Base-by-base conservation (phyloP, 1,284 basidiomycete genomes). In the Pulchroboletus neoregius region DNA sequence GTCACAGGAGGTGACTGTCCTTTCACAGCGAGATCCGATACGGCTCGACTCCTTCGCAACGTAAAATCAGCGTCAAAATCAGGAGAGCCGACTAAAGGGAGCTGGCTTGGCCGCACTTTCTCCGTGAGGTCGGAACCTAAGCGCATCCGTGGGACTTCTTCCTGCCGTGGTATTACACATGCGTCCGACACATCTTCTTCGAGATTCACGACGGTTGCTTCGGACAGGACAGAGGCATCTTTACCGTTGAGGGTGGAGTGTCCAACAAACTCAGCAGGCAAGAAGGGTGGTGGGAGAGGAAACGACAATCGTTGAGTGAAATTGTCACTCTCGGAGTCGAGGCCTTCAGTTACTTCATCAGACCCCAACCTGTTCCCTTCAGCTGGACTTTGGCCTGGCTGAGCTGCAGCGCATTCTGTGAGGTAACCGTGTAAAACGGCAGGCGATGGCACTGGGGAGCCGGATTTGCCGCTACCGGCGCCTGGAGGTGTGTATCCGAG, bases 11-110 rank as follows among this genome's bases (percentile, higher is more conserved):
- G 35, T 20, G 53, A 49, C 26, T 24, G 43, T 15, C 51, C 57
- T 49, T 54, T 68, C 39, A 67, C 57, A 35, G 62, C 68, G 35
- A 62, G 49, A 42, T 63, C 62, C 9, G 66, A 68, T 18, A 47
- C 53, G 6, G 65, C 63, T 34, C 62, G 65, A 45, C 32, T 43
- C 44, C 66, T 52, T 49, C 50, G 57, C 16, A 31, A 34, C 10
- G 44, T 41, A 33, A 56, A 50, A 9, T 51, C 40, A 23, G 18
- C 4, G 7, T 27, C 22, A 9, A 28, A 16, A 32, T 39, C 23
- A 15, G 22, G 22, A 34, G 42, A 32, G 18, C 12, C 34, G 5
- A 36, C 32, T 5, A 32, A 28, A 24, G 50, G 45, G 6, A 57
- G 34, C 12, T 40, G 39, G 23, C 37, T 43, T 35, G 42, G 37